Evolutionary conservation across 805 yeast species (phyloP), one percentile per base, ranked within the genome.

Genomic region (Wickerhamiella sergipiensis): DNA sequence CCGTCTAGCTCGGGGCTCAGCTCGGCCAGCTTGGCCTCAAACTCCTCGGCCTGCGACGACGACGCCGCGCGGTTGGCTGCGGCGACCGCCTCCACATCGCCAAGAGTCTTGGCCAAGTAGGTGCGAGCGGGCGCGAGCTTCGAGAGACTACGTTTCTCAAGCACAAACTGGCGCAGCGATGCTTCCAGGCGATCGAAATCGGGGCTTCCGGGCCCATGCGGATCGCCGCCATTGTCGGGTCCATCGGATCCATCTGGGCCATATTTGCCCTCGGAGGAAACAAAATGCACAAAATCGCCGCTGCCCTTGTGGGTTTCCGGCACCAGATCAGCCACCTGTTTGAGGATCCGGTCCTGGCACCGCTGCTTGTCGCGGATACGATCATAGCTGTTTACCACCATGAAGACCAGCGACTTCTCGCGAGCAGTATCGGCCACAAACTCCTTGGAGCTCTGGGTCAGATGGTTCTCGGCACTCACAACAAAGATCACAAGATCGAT

Each of bases 401-500:
- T 88, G 63, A 94, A 92, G 49, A 92, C 85, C 56, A 89, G 77
- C 54, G 90, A 81, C 68, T 88, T 90, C 60, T 92, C 99, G 49
- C 81, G 80, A 1, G 96, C 88, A 0, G 96, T 95, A 39, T 85
- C 78, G 1, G 90, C 74, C 49, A 92, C 86, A 62, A 92, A 94
- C 61, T 92, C 99, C 57, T 86, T 83, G 0, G 97, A 97, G 0
- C 95, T 85, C 52, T 88, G 71, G 0, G 99, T 92, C 63, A 92
- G 84, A 63, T 92, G 97, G 61, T 92, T 94, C 61, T 89, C 97
- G 0, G 98, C 95, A 64, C 83, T 85, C 2, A 92, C 95, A 2
- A 94, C 97, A 70, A 92, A 94, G 0, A 92, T 90, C 2, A 92
- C 95, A 57, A 92, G 73, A 64, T 92, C 99, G 55, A 92, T 92